These are phyloP conservation scores for Cladosporium austrohemisphaericum DNA, from an alignment of 2,329 filamentous ascomycete species.

Conservation along the genomic window DNA sequence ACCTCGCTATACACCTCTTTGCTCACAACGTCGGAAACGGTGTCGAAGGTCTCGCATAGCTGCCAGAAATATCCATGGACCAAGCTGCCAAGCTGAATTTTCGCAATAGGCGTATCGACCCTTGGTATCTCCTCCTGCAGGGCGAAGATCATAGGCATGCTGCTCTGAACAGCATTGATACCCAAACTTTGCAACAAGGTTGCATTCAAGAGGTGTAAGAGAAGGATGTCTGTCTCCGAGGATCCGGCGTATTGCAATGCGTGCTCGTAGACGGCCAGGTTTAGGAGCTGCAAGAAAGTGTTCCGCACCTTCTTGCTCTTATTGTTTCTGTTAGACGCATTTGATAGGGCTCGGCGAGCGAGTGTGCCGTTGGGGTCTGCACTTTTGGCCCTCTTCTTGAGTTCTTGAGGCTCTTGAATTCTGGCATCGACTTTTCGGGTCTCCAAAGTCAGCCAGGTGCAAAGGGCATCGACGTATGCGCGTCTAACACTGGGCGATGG, in stretches of 20 bases:
- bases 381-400: slow-evolving; percentile 35
- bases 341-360: slow-evolving; percentile 65
- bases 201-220: slow-evolving; percentile 72
- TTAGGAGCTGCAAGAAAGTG: slow-evolving; percentile 77
- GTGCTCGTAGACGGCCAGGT: slow-evolving; percentile 86
- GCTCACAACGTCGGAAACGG: slow-evolving; percentile 67
- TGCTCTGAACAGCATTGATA: slow-evolving; percentile 73
- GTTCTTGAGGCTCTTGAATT: slow-evolving; percentile 22
- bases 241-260: slow-evolving; percentile 66
- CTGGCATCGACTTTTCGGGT: slow-evolving; percentile 28
- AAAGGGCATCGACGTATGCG: slow-evolving; percentile 78
- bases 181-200: slow-evolving; percentile 74
- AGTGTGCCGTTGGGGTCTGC: slow-evolving; percentile 33
- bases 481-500: slow-evolving; percentile 72
- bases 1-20: slow-evolving; percentile 73
- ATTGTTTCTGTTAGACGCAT: slow-evolving; percentile 58
- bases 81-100: slow-evolving; percentile 76
- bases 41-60: slow-evolving; percentile 70
- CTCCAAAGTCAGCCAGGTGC: slow-evolving; percentile 65
- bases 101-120: slow-evolving; percentile 62
- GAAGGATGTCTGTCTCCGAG: slow-evolving; percentile 60
- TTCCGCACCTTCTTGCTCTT: slow-evolving; percentile 50
- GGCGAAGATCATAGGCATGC: slow-evolving; percentile 82
- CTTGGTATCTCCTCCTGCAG: slow-evolving; percentile 79
- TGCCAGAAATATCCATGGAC: slow-evolving; percentile 88